These are phyloP conservation scores for Brachypodium distachyon DNA, from an alignment of 202 grass and related monocot genomes.

Conservation along the genomic window DNA sequence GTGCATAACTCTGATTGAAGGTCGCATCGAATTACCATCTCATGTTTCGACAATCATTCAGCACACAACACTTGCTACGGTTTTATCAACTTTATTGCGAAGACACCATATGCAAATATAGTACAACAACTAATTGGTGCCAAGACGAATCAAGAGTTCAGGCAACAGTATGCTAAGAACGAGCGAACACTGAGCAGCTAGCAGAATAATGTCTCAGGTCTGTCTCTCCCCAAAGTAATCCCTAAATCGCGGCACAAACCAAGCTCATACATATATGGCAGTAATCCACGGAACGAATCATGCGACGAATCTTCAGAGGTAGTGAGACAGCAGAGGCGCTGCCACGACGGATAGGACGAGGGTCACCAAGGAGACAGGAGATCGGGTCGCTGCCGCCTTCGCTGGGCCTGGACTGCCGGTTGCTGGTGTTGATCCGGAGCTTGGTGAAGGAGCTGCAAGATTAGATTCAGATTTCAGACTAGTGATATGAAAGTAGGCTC, in stretches of 20 bases:
- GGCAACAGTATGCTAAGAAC: background rate
- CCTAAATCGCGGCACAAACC: slow-evolving; percentile 4
- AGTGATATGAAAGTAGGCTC: background rate
- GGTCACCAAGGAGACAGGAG: background rate
- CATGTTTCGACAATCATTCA: background rate
- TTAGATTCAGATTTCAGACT: background rate
- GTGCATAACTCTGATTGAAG: too few species aligned
- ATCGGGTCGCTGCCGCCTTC: background rate
- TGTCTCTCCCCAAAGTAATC: background rate
- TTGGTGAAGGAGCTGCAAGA: slow-evolving; percentile 25
- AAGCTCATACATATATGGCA: slow-evolving; percentile 7
- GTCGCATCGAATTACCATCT: too few species aligned
- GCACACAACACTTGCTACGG: background rate
- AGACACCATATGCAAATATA: background rate
- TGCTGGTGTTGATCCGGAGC: slow-evolving; percentile 14
- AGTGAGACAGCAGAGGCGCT: slow-evolving; percentile 15
- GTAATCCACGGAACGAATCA: background rate
- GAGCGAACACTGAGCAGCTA: background rate
- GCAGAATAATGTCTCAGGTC: background rate
- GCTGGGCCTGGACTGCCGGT: background rate
- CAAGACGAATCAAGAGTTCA: background rate
- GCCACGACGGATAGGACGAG: background rate
- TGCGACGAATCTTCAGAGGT: background rate
- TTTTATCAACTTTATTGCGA: background rate
- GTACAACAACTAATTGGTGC: background rate